Percentiles rank a stretch among this genome's conserved stretches.
phyloP scores from a whole-genome alignment of 2,329 filamentous ascomycete genomes.

The Phyllosticta citribraziliensis region DNA sequence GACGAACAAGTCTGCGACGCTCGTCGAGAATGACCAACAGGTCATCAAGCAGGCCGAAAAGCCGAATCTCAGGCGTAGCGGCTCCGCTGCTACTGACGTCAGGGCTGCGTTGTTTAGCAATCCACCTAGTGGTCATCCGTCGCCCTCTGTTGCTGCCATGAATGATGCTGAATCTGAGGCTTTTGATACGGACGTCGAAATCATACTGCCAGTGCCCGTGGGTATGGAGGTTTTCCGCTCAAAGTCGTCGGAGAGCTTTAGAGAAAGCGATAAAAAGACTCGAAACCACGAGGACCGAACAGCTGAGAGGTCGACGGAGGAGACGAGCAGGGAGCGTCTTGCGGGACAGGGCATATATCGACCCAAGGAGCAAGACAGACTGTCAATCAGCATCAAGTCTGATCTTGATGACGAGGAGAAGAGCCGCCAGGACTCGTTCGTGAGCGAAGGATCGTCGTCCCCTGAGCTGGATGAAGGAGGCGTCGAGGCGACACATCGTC shows the following conservation, averaged over 20 bases:
- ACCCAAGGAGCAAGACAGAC: neutral
- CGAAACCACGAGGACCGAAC: neutral
- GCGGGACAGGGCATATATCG: slow-evolving; percentile 8
- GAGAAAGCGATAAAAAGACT: neutral
- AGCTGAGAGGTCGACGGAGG: neutral
- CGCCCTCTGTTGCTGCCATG: neutral
- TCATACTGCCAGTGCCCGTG: neutral
- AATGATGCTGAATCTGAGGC: neutral
- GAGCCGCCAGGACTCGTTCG: neutral
- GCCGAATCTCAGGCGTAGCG: neutral
- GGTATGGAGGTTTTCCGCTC: neutral
- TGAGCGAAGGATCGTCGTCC: neutral
- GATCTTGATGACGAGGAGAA: neutral
- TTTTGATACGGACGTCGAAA: neutral
- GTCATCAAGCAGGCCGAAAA: neutral
- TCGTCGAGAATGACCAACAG: neutral
- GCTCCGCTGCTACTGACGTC: neutral
- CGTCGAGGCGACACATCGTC: neutral
- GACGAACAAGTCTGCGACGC: neutral
- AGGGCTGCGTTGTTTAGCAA: slow-evolving; percentile 11
- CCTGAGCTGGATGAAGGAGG: neutral
- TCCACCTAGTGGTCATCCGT: slow-evolving; percentile 1
- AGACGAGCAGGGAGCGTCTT: slow-evolving; percentile 7
- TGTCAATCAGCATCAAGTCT: neutral
- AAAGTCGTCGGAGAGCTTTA: neutral